Conservation (phyloP, 257 asterid genomes). For the Solanum chilense region DNA sequence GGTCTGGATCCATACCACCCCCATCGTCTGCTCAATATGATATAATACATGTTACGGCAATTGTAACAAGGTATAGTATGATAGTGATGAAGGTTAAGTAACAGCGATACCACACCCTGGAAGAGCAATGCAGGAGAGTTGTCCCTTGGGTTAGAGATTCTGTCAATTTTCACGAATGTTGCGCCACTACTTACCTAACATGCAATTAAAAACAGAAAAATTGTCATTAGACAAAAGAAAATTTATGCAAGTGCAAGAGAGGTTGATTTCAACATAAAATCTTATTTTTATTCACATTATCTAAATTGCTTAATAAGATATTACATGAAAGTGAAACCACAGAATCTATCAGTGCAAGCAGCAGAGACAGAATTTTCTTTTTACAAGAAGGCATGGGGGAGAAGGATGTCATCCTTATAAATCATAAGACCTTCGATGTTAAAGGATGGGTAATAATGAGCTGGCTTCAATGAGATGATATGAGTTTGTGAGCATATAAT, state of each 20-base stretch:
- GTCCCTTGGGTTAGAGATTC: conserved; percentile 51
- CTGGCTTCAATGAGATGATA: not conserved
- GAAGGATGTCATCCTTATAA: not conserved
- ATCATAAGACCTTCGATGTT: not conserved
- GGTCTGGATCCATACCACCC: conserved; percentile 86
- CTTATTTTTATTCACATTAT: not conserved
- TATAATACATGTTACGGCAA: not conserved
- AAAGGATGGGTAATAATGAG: not conserved
- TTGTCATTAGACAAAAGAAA: not conserved
- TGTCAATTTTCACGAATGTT: conserved; percentile 76
- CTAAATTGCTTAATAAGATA: not conserved
- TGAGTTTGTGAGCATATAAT: not conserved
- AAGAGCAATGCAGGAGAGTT: conserved; percentile 84
- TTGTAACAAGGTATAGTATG: not conserved
- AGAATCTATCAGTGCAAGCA: not conserved
- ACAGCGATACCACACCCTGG: conserved; percentile 44
- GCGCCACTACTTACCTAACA: conserved; percentile 60
- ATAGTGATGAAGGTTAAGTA: not conserved
- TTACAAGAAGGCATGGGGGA: not conserved
- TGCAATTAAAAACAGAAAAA: not conserved
- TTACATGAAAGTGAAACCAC: not conserved
- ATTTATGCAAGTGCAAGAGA: not conserved
- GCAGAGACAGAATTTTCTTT: not conserved
- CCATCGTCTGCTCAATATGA: conserved; percentile 61
- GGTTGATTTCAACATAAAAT: not conserved